Base-by-base conservation (phyloP, 2,329 filamentous ascomycete genomes). In the Keithomyces neogunnii region DNA sequence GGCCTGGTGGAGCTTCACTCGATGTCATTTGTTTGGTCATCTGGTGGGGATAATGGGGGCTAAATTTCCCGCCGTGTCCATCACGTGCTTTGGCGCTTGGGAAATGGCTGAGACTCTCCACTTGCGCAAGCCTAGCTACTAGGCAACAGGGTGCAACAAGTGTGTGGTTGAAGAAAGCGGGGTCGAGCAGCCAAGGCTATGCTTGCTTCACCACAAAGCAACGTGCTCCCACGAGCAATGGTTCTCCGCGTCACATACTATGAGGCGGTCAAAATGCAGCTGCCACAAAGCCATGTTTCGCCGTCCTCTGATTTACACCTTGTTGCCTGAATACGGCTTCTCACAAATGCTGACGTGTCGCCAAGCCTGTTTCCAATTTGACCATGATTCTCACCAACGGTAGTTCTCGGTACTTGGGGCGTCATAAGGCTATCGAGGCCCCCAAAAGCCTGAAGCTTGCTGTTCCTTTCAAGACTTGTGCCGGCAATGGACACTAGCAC, bases 371-470 rank as follows among this genome's bases (percentile, higher is more conserved):
- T 30, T 30, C 40, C 19, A 3, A 30, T 3, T 8, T 19, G 19
- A 42, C 6, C 39, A 42, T 26, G n/a, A 42, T 6, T 5, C 39
- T 10, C n/a, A 42, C 6, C 28, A 13, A 13, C 13, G 36, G 31
- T 32, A 45, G 46, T 31, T 38, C 10, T 45, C 49, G 49, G 44
- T 28, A 31, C 44, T 51, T 30, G 43, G n/a, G 32, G 10, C 43
- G 29, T 38, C 47, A 29, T 49, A 52, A 33, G 51, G 51, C 51
- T 52, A 35, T 13, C 9, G 40, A 44, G 40, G 19, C 39, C 39
- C 40, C 40, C 28, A 44, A 44, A 19, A 26, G n/a, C 38, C 13
- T 40, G n/a, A 13, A 19, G 38, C 19, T 19, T 19, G 19, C 19
- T 19, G 19, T 19, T 19, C 19, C 19, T 19, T 19, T 19, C 19